These are phyloP conservation scores for Fistulinella prunicolor DNA, from an alignment of 768 basidiomycete species.

Conservation along the genomic window DNA sequence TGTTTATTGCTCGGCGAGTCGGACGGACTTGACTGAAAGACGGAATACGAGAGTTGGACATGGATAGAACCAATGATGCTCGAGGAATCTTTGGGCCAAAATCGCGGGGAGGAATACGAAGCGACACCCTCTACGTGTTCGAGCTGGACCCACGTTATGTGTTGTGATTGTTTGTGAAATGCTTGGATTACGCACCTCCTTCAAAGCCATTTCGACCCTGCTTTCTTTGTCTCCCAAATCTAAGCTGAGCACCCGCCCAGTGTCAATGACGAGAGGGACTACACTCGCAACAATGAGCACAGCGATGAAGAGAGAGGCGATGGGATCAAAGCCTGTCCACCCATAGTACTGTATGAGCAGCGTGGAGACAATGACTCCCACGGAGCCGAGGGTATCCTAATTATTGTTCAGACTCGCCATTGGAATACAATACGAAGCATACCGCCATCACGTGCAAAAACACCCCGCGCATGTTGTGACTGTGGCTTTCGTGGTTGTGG, in stretches of 20 bases:
- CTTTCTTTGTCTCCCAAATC: slow-evolving; percentile 70
- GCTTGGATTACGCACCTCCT: slow-evolving; percentile 47
- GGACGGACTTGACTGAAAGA: slow-evolving; percentile 50
- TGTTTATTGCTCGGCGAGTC: slow-evolving; percentile 35
- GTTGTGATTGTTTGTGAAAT: background rate
- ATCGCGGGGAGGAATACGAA: slow-evolving; percentile 77
- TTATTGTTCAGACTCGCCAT: slow-evolving; percentile 8
- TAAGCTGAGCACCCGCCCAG: slow-evolving; percentile 81
- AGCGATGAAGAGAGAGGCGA: slow-evolving; percentile 96
- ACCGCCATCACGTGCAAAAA: slow-evolving; percentile 97
- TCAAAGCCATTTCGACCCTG: slow-evolving; percentile 55
- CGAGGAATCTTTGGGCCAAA: slow-evolving; percentile 94
- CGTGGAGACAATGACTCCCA: slow-evolving; percentile 97
- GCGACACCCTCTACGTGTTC: slow-evolving; percentile 72
- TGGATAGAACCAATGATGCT: slow-evolving; percentile 89
- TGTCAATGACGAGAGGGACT: slow-evolving; percentile 91
- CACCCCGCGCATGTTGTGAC: slow-evolving; percentile 99
- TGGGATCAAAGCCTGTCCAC: slow-evolving; percentile 98
- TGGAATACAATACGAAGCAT: slow-evolving; percentile 25
- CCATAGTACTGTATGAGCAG: slow-evolving; percentile 93
- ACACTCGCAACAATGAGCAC: slow-evolving; percentile 94
- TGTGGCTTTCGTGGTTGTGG: slow-evolving; percentile 75
- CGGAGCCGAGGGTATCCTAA: slow-evolving; percentile 93
- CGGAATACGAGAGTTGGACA: slow-evolving; percentile 73
- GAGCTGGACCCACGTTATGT: slow-evolving; percentile 45